A percentile compares a stretch with the other conserved stretches of the same genome.
Evolutionary conservation across 1,284 basidiomycete genomes (phyloP).

Genomic region (Papiliotrema terrestris): DNA sequence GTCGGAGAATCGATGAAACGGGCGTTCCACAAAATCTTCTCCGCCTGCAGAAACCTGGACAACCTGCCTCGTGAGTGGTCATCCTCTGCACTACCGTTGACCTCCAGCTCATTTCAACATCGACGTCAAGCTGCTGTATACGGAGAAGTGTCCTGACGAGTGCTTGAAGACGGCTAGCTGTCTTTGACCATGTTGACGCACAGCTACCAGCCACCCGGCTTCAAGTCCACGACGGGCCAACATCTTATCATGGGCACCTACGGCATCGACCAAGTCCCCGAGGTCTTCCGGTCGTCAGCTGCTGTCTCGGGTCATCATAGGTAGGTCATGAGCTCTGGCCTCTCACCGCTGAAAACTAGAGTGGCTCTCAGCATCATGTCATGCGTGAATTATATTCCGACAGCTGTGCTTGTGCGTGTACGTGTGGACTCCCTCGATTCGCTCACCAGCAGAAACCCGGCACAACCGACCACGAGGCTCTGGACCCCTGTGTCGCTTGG

Average conservation of each 20-base stretch:
- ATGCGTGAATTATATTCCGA: no score
- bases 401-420: no score
- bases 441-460: no score
- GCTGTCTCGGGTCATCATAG: slow-evolving; percentile 15
- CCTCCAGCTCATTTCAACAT: no score
- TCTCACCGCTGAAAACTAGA: no score
- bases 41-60: slow-evolving; percentile 2
- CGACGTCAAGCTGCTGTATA: slow-evolving; percentile 22
- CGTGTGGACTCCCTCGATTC: no score
- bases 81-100: background rate
- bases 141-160: slow-evolving; percentile 12
- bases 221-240: slow-evolving; percentile 3
- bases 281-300: background rate
- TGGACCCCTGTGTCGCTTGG: no score
- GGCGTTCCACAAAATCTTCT: slow-evolving; percentile 6
- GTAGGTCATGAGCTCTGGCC: slow-evolving; percentile 3
- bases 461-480: no score
- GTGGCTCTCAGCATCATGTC: no score
- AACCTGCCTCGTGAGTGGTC: slow-evolving; percentile 18
- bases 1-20: background rate
- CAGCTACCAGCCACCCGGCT: slow-evolving; percentile 20
- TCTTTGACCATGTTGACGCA: background rate
- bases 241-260: slow-evolving; percentile 13
- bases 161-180: background rate
- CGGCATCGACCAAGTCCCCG: slow-evolving; percentile 7